Base-by-base conservation (phyloP, 2,329 filamentous ascomycete genomes). In the Penicillium corylophilum region DNA sequence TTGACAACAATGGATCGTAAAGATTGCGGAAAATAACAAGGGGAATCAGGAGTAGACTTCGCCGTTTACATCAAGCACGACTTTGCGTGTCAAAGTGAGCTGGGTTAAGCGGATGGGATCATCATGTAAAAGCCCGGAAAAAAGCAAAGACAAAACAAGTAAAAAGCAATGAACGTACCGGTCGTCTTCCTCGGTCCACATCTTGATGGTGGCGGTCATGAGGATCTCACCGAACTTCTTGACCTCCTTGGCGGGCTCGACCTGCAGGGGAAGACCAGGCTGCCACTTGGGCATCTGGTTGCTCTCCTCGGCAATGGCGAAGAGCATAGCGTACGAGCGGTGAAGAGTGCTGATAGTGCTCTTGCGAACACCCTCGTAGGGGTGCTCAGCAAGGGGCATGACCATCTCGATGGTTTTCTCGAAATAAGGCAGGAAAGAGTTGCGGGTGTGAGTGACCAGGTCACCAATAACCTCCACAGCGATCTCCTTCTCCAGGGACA, bases 401-500 rank as follows among this genome's bases (percentile, higher is more conserved):
- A 95, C 83, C 59, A 85, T 85, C 73, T 90, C 87, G 55, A 99
- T 84, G 7, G 90, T 90, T 78, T 90, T 88, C 77, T 96, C 87
- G 56, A 96, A 88, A 72, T 93, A 96, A 5, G 89, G 86, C 60
- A 95, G 81, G 70, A 84, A 90, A 61, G 88, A 83, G 66, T 83
- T 82, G 72, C 90, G 91, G 43, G 90, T 90, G 77, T 95, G 87
- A 42, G 89, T 87, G 65, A 97, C 87, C 56, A 99, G 85, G 68
- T 99, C 94, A 59, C 92, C 94, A 31, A 96, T 82, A 5, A 96
- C 92, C 72, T 99, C 94, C 40, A 96, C 85, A 33, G 94, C 93
- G 64, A 97, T 95, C 75, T 99, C 94, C 76, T 97, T 96, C 80
- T 97, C 94, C 64, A 96, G 83, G 22, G 93, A 90, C 49, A 96